Percentiles rank a stretch among this genome's conserved stretches.
phyloP scores from a whole-genome alignment of 2,329 filamentous ascomycete genomes.

The Scytalidium sp. region DNA sequence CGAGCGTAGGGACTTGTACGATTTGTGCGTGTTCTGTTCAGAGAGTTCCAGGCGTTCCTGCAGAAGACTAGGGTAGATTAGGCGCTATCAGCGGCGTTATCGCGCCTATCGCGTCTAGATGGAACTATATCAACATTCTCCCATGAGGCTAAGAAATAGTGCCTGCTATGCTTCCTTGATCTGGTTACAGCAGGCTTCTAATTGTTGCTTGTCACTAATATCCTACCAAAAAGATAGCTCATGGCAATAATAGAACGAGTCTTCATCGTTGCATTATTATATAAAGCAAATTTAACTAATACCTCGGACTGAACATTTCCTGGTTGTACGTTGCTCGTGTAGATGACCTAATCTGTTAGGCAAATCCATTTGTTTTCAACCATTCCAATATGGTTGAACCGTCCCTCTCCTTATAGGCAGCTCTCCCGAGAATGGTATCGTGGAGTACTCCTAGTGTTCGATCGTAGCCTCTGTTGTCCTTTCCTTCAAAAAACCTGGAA shows the following conservation, averaged over 20 bases:
- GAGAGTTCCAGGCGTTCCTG: neutral
- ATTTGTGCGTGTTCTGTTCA: neutral
- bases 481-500: constrained; percentile 76
- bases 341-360: constrained; percentile 20
- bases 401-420: constrained; percentile 79
- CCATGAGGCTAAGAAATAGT: no score
- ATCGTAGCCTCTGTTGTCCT: constrained; percentile 84
- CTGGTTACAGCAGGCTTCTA: no score
- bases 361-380: constrained; percentile 63
- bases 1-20: neutral
- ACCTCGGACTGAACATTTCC: no score
- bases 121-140: no score
- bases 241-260: no score
- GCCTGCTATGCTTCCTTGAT: no score
- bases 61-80: neutral
- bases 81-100: neutral
- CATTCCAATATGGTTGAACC: constrained; percentile 71
- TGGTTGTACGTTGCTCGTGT: no score
- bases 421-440: constrained; percentile 81
- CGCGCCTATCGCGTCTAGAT: constrained; percentile 2
- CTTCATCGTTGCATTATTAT: no score
- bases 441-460: constrained; percentile 80
- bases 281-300: no score
- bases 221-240: no score
- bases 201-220: no score